Conservation (phyloP, 2,329 filamentous ascomycete genomes). For the Ceratocystis diversiconidia region DNA sequence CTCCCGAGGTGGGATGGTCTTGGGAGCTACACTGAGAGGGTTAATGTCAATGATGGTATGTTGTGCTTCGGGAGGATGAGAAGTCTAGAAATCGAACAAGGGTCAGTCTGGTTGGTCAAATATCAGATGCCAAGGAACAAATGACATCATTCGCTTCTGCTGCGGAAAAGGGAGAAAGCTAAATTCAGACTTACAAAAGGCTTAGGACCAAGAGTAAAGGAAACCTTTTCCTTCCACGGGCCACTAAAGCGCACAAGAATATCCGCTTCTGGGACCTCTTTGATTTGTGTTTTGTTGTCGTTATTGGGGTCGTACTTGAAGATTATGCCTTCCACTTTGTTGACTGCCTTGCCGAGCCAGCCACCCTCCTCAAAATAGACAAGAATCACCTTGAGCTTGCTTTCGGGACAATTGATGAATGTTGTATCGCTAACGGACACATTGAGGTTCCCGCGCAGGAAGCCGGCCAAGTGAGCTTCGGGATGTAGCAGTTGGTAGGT, state of each 20-base stretch:
- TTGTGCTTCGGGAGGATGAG: conserved; percentile 43
- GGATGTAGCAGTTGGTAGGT: conserved; percentile 93
- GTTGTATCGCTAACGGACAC: conserved; percentile 83
- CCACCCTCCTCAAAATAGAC: conserved; percentile 79
- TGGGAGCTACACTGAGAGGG: conserved; percentile 67
- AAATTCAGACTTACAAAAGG: conserved; percentile 39
- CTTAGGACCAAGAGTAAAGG: conserved; percentile 46
- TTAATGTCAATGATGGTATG: conserved; percentile 72
- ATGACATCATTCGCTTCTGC: conserved; percentile 3
- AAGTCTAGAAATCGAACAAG: conserved; percentile 24
- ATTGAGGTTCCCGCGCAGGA: conserved; percentile 74
- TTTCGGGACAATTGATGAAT: conserved; percentile 80
- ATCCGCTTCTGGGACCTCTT: conserved; percentile 75
- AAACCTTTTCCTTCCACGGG: conserved; percentile 63
- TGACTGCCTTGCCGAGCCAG: conserved; percentile 83
- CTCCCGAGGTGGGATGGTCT: conserved; percentile 62
- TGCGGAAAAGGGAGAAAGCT: not conserved
- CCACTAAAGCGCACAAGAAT: conserved; percentile 71
- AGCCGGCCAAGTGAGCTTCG: conserved; percentile 76
- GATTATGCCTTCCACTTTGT: conserved; percentile 79
- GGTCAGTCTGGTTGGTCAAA: not conserved
- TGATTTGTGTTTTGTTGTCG: conserved; percentile 64
- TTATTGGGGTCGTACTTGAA: conserved; percentile 83
- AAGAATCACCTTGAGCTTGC: conserved; percentile 78
- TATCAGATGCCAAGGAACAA: not conserved